Conservation (phyloP, 2,329 filamentous ascomycete species). For the Hypoxylon sp. region DNA sequence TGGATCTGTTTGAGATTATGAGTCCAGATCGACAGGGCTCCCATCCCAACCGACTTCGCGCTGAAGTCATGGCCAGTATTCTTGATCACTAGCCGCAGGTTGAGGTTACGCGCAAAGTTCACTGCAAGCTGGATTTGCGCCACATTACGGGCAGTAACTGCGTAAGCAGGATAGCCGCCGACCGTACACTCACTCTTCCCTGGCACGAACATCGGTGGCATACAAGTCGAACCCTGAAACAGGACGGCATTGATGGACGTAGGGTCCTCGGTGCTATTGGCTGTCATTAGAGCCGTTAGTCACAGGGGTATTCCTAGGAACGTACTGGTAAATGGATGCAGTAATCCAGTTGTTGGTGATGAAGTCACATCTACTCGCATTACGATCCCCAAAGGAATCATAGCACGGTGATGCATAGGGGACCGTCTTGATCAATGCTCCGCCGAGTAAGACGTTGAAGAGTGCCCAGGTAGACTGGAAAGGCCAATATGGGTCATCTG, state of each 20-base stretch:
- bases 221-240: conserved; percentile 51
- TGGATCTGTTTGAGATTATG: conserved; percentile 56
- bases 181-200: conserved; percentile 53
- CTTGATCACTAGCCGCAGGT: conserved; percentile 66
- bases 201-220: conserved; percentile 43
- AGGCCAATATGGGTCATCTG: conserved; percentile 55
- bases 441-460: conserved; percentile 57
- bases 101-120: conserved; percentile 62
- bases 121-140: conserved; percentile 63
- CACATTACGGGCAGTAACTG: conserved; percentile 59
- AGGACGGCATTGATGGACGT: conserved; percentile 50
- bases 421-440: conserved; percentile 53
- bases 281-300: conserved; percentile 11
- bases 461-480: conserved; percentile 51
- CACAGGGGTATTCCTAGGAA: background rate
- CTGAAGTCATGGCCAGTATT: conserved; percentile 69
- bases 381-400: conserved; percentile 52
- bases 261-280: conserved; percentile 47
- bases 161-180: conserved; percentile 61
- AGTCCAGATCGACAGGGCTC: conserved; percentile 58
- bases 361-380: conserved; percentile 53
- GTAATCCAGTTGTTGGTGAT: conserved; percentile 53
- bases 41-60: conserved; percentile 58
- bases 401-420: conserved; percentile 56
- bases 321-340: conserved; percentile 48